Base-by-base conservation (phyloP, 345 rosid genomes). In the Physaria fendleri region DNA sequence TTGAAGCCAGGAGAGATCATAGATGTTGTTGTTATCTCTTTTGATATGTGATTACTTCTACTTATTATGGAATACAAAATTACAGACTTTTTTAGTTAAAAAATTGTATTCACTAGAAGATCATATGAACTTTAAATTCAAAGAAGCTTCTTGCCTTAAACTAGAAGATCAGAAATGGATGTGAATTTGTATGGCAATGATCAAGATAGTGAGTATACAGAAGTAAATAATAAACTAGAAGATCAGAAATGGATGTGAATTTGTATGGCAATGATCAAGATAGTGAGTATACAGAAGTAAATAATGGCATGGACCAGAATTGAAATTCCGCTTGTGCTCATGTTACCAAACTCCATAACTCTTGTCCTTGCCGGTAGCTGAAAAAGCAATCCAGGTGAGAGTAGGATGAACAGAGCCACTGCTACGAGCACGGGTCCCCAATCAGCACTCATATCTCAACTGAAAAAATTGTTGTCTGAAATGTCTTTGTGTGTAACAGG, bases 311-410 rank as follows among this genome's bases (percentile, higher is more conserved):
- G 99, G 66, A 89, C 66, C 52, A 93, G 79, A 37, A 93, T 89
- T 1, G 99, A 65, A 34, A 93, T 85, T 50, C 97, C 97, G 47
- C 99, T 89, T 9, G 95, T 93, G 37, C 69, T 69, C 97, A 89
- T 83, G 82, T 89, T 93, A 35, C 97, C 99, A 39, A 93, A 93
- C 74, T 93, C 99, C 29, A 87, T 66, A 20, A 93, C 91, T 40
- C 97, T 77, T 8, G 71, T 64, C 37, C 80, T 89, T 11, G 95
- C 87, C 0, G 99, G 99, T 52, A 89, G 27, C 78, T 93, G 99
- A 81, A 93, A 87, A 71, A 93, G 66, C 66, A 93, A 64, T 17
- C 99, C 99, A n/a, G 99, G 99, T 1, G 97, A 93, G 43, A 93
- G 50, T 20, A 93, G 55, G 55, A 93, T 82, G 83, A 93, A 93